Evolutionary conservation across 176 grass and related monocot species (phyloP).

Genomic region (Aegilops umbellulata): DNA sequence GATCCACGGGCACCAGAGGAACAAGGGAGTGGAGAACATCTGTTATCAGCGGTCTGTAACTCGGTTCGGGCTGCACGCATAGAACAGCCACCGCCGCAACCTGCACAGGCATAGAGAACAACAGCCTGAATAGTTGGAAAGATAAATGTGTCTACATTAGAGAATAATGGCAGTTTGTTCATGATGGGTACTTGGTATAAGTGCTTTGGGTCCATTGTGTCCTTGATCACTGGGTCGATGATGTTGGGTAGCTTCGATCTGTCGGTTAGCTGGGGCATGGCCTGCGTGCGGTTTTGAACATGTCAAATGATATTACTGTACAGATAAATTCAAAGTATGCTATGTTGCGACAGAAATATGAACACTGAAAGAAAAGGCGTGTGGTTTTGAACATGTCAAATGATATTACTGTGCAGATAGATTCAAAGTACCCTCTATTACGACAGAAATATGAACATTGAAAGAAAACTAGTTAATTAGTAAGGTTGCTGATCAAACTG

Average conservation of each 20-base stretch:
- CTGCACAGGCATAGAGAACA: slow-evolving; percentile 36
- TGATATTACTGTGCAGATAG: background rate
- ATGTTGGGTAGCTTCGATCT: slow-evolving; percentile 92
- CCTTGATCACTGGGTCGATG: slow-evolving; percentile 87
- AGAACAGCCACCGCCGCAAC: slow-evolving; percentile 91
- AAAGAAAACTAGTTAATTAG: background rate
- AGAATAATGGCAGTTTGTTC: slow-evolving; percentile 7
- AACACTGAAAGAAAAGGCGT: background rate
- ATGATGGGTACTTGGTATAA: slow-evolving; percentile 74
- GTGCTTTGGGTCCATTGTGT: slow-evolving; percentile 93
- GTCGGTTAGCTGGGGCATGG: slow-evolving; percentile 94
- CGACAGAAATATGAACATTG: background rate
- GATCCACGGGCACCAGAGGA: slow-evolving; percentile 81
- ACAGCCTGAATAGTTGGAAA: background rate
- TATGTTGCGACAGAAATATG: background rate
- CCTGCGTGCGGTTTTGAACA: slow-evolving; percentile 42
- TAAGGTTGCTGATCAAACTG: background rate
- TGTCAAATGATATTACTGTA: slow-evolving; percentile 14
- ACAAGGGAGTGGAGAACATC: slow-evolving; percentile 96
- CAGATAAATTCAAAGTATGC: background rate
- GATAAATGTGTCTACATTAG: background rate
- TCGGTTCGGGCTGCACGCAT: slow-evolving; percentile 90
- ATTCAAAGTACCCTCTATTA: background rate
- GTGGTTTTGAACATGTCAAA: slow-evolving; percentile 23
- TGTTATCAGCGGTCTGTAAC: slow-evolving; percentile 93